Evolutionary conservation across 208 protist genomes (phyloP).

Genomic region (Phytomonas francai): DNA sequence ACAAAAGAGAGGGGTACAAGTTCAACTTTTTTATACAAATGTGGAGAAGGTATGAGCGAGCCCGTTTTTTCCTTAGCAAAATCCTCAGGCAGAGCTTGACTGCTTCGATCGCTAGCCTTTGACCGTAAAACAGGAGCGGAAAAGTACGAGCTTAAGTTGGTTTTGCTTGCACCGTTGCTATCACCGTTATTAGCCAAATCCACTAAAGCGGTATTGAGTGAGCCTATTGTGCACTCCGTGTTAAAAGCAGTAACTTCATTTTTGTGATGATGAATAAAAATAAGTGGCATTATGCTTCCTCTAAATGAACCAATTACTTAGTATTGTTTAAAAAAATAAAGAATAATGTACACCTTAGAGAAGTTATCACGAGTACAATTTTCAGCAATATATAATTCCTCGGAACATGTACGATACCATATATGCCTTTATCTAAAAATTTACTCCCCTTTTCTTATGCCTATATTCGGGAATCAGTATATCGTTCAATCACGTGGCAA

Average conservation of each 20-base stretch:
- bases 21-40: conserved; percentile 31
- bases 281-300: conserved; percentile 25
- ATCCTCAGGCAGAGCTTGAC: not conserved
- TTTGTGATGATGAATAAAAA: conserved; percentile 37
- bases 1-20: conserved; percentile 44
- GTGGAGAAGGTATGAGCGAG: not conserved
- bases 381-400: not conserved
- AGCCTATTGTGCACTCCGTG: conserved; percentile 44
- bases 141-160: not conserved
- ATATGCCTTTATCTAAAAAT: not conserved
- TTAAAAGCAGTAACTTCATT: conserved; percentile 39
- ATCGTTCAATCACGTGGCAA: not conserved
- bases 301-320: not conserved
- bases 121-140: not conserved
- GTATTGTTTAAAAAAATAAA: not conserved
- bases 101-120: not conserved
- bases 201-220: conserved; percentile 27
- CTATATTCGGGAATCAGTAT: not conserved
- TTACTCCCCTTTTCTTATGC: not conserved
- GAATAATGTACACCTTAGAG: conserved; percentile 1
- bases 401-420: not conserved
- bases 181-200: conserved; percentile 23
- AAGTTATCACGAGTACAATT: not conserved
- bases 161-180: not conserved
- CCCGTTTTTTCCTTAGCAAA: not conserved